These are phyloP conservation scores for Mycosarcoma maydis DNA, from an alignment of 1,284 basidiomycete species.

Conservation along the genomic window DNA sequence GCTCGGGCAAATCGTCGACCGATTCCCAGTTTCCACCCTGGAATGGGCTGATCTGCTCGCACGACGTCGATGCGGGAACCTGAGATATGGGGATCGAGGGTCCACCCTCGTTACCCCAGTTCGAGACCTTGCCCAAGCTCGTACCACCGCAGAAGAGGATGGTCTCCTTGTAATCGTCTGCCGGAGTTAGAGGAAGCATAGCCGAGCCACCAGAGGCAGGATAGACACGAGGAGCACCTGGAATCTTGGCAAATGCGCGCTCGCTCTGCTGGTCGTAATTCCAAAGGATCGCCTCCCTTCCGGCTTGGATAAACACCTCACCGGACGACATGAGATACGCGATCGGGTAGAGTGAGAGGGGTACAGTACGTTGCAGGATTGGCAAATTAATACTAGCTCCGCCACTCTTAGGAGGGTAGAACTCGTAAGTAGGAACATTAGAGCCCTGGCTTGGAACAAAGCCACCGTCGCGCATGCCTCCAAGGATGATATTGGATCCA, in stretches of 20 bases:
- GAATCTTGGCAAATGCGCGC: constrained; percentile 46
- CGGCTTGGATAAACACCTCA: constrained; percentile 55
- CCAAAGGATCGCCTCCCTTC: constrained; percentile 53
- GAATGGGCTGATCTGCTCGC: constrained; percentile 58
- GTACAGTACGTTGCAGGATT: constrained; percentile 49
- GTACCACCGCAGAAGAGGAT: constrained; percentile 62
- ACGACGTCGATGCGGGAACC: constrained; percentile 48
- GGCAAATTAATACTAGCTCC: constrained; percentile 31
- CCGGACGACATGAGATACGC: constrained; percentile 57
- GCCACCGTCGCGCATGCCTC: constrained; percentile 58
- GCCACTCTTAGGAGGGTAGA: constrained; percentile 51
- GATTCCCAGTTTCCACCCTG: constrained; percentile 37
- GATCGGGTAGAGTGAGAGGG: constrained; percentile 58
- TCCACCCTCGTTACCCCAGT: constrained; percentile 60
- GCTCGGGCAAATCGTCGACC: constrained; percentile 45
- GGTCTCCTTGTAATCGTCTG: constrained; percentile 54
- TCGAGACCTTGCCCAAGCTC: constrained; percentile 32
- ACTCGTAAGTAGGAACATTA: constrained; percentile 61
- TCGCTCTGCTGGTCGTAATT: constrained; percentile 45
- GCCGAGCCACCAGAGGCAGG: constrained; percentile 57
- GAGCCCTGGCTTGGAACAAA: constrained; percentile 49
- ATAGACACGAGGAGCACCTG: constrained; percentile 52
- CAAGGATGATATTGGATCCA: constrained; percentile 51
- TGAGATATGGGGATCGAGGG: constrained; percentile 42
- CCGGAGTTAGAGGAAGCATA: constrained; percentile 54